These are phyloP conservation scores for Populus nigra DNA, from an alignment of 345 rosid genomes.

Conservation along the genomic window DNA sequence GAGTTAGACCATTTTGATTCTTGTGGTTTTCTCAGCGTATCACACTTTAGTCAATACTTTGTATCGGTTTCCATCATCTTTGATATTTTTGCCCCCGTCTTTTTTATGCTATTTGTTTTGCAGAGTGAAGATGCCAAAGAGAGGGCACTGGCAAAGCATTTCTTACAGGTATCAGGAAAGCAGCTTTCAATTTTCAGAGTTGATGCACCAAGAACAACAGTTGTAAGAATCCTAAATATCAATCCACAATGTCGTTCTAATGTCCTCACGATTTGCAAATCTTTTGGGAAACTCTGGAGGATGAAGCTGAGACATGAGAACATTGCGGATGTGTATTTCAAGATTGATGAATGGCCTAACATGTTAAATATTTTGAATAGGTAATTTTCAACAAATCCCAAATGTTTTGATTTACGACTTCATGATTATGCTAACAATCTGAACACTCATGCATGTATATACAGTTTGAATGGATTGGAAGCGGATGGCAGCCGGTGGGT, in stretches of 20 bases:
- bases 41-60: too few species aligned
- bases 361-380: slow-evolving; percentile 43
- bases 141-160: slow-evolving; percentile 37
- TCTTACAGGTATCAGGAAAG: slow-evolving; percentile 25
- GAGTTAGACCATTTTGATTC: too few species aligned
- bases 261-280: slow-evolving; percentile 1
- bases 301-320: not conserved
- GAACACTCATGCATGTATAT: not conserved
- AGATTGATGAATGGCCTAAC: slow-evolving; percentile 44
- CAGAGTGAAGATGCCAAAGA: slow-evolving; percentile 48
- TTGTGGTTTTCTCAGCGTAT: too few species aligned
- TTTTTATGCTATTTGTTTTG: slow-evolving; percentile 7
- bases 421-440: not conserved
- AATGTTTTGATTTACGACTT: not conserved
- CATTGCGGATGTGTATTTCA: slow-evolving; percentile 28
- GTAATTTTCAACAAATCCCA: slow-evolving; percentile 14
- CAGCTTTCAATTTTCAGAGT: slow-evolving; percentile 35
- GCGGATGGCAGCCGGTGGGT: slow-evolving; percentile 25
- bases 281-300: slow-evolving; percentile 21
- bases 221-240: slow-evolving; percentile 32
- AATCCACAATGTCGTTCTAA: too few species aligned
- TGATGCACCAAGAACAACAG: slow-evolving; percentile 50
- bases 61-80: not conserved
- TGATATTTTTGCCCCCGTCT: not conserved
- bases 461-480: slow-evolving; percentile 38